Base-by-base conservation (phyloP, 805 yeast species). In the Starmera pachycereana region DNA sequence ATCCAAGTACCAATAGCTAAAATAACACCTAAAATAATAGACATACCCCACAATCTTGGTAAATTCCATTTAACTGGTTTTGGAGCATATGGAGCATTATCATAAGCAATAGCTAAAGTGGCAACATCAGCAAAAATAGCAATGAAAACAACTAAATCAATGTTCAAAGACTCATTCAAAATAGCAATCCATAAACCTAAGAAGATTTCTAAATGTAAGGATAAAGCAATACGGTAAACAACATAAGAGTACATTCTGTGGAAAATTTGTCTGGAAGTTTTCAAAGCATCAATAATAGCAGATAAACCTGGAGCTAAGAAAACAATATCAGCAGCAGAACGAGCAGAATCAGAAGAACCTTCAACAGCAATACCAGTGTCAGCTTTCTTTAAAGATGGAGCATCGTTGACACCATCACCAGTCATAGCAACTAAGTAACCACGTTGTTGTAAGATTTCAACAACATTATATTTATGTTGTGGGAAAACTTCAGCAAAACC, bases 401-500 rank as follows among this genome's bases (percentile, higher is more conserved):
- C 95, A 72, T 87, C 96, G 76, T 87, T 87, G 65, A 87, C 96
- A 85, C 96, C 96, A 66, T 87, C 96, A 83, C 96, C 96, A 75
- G 96, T 87, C 96, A 87, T 87, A 69, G 96, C 96, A 71, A 88
- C 95, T 71, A 87, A 77, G 81, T 83, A 86, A 71, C 96, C 96
- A 78, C 95, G 81, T 66, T 81, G 76, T 76, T 87, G 96, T 68
- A 87, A 77, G 65, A 86, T 85, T 73, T 86, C 95, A 68, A 87
- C 96, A 60, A 89, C 95, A 65, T 81, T 85, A 75, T 84, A 86
- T 74, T 87, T 87, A 76, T 87, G 96, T 76, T 87, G 95, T 56
- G 96, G 96, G 94, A 87, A 87, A 64, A 87, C 96, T 74, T 87
- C 96, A 68, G 96, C 96, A 66, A 87, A 87, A 76, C 96, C 96